Conservation (phyloP, 2,329 filamentous ascomycete genomes). For the Drechslera avenae region DNA sequence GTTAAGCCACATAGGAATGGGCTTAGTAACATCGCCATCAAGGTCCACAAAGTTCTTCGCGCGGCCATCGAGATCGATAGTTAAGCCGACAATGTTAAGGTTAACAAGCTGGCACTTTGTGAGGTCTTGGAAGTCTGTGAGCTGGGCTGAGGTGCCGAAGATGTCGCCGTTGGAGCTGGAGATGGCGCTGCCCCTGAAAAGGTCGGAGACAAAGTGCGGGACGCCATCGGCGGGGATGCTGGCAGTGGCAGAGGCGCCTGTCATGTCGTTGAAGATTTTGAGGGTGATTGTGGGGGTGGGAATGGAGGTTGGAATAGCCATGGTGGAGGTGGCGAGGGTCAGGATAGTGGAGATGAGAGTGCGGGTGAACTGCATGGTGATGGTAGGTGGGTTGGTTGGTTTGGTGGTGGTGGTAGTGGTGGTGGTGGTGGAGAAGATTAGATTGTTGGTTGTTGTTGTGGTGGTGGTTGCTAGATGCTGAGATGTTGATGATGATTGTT, state of each 20-base stretch:
- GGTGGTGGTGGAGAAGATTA: constrained; percentile 1
- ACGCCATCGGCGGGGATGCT: constrained; percentile 12
- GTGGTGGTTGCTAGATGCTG: not conserved
- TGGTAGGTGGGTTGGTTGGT: not conserved
- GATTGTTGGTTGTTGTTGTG: constrained; percentile 7
- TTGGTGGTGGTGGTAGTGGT: not conserved
- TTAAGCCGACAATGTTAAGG: constrained; percentile 1
- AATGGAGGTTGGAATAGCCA: constrained; percentile 6
- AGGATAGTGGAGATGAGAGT: constrained; percentile 14
- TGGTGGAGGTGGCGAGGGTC: constrained; percentile 10
- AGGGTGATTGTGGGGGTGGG: constrained; percentile 11
- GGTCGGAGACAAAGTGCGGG: constrained; percentile 1
- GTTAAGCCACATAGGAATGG: constrained; percentile 16
- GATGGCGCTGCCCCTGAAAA: constrained; percentile 16
- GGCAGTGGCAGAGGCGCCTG: constrained; percentile 10
- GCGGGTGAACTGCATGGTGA: constrained; percentile 23
- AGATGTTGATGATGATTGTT: constrained; percentile 1
- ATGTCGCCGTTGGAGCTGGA: constrained; percentile 9
- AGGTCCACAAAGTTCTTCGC: constrained; percentile 20
- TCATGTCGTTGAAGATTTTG: constrained; percentile 17
- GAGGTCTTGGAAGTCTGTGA: constrained; percentile 14
- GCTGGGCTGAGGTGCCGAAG: constrained; percentile 18
- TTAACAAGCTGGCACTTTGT: constrained; percentile 18
- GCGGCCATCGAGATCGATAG: constrained; percentile 18
- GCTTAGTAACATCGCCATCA: constrained; percentile 15